These are phyloP conservation scores for Biancaea sappan DNA, from an alignment of 306 rosid species.

Conservation along the genomic window DNA sequence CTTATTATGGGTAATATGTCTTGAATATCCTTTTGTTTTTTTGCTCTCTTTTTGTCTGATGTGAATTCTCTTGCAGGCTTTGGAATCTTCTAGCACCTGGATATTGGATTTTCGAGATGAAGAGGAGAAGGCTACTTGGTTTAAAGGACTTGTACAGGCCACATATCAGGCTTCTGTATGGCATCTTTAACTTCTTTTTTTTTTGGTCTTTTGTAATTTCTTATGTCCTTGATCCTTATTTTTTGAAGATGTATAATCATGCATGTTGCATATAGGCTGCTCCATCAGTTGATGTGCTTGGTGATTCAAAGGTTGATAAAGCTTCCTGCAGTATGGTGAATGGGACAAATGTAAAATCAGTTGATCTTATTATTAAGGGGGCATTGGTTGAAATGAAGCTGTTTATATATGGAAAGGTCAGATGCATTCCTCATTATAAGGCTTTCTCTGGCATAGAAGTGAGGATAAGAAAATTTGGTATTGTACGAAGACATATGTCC, in stretches of 20 bases:
- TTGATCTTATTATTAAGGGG: slow-evolving; percentile 87
- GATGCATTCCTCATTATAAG: slow-evolving; percentile 18
- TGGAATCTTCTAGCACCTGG: slow-evolving; percentile 97
- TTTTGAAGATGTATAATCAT: slow-evolving; percentile 11
- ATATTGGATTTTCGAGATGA: slow-evolving; percentile 72
- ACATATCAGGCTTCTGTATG: slow-evolving; percentile 96
- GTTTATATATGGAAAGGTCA: slow-evolving; percentile 88
- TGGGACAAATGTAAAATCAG: slow-evolving; percentile 48
- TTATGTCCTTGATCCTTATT: slow-evolving; percentile 21
- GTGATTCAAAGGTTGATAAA: slow-evolving; percentile 43
- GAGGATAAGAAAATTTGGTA: slow-evolving; percentile 3
- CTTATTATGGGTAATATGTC: not conserved
- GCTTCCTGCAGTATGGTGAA: slow-evolving; percentile 48
- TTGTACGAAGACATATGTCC: slow-evolving; percentile 1
- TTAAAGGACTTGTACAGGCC: slow-evolving; percentile 81
- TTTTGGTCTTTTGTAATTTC: slow-evolving; percentile 6
- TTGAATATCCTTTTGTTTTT: slow-evolving; percentile 29
- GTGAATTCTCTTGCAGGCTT: slow-evolving; percentile 24
- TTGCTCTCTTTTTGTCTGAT: slow-evolving; percentile 15
- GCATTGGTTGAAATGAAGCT: slow-evolving; percentile 73
- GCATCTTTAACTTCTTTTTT: slow-evolving; percentile 2
- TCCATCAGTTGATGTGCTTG: slow-evolving; percentile 61
- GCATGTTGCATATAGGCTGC: slow-evolving; percentile 62
- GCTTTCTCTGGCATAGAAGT: slow-evolving; percentile 8
- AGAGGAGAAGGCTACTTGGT: slow-evolving; percentile 74